Percentiles rank a stretch among this genome's conserved stretches.
These are phyloP conservation scores for Aspergillus sp. DNA, from an alignment of 2,329 filamentous ascomycete species.

Conservation along the genomic window DNA sequence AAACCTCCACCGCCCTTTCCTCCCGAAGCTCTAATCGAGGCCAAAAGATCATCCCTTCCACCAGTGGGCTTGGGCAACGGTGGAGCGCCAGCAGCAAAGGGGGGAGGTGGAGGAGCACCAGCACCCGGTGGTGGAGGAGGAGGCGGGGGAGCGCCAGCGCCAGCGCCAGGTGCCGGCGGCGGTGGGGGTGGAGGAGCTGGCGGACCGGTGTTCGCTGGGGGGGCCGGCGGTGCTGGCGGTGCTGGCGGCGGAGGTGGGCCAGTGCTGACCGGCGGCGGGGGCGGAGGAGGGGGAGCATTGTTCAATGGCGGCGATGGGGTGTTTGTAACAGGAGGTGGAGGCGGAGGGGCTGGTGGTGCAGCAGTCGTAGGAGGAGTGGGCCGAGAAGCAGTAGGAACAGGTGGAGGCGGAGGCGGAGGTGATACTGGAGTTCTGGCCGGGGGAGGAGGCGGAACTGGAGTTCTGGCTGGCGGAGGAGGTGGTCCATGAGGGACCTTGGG, in stretches of 20 bases:
- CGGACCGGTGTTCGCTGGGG: constrained; percentile 33
- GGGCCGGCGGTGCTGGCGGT: constrained; percentile 21
- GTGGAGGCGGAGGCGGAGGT: constrained; percentile 42
- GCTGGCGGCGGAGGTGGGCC: constrained; percentile 31
- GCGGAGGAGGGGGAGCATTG: constrained; percentile 21
- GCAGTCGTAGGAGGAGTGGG: constrained; percentile 33
- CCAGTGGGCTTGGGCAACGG: constrained; percentile 38
- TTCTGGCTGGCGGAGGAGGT: constrained; percentile 54
- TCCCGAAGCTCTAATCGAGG: constrained; percentile 49
- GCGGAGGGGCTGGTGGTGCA: constrained; percentile 42
- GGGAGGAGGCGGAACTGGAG: constrained; percentile 41
- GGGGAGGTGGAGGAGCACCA: constrained; percentile 47
- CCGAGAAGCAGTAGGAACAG: constrained; percentile 27
- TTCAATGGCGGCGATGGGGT: constrained; percentile 32
- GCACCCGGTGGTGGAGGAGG: constrained; percentile 43
- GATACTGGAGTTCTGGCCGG: constrained; percentile 30
- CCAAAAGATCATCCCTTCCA: constrained; percentile 39
- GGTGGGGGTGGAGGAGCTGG: constrained; percentile 31
- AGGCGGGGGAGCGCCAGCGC: constrained; percentile 32
- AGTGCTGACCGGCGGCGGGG: constrained; percentile 25
- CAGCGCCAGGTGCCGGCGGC: constrained; percentile 17
- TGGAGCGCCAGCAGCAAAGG: constrained; percentile 31
- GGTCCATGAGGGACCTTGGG: constrained; percentile 35
- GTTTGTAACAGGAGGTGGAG: constrained; percentile 19
- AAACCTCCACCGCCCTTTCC: constrained; percentile 44